These are phyloP conservation scores for Malbranchea cinnamomea DNA, from an alignment of 2,329 filamentous ascomycete genomes.

Conservation along the genomic window DNA sequence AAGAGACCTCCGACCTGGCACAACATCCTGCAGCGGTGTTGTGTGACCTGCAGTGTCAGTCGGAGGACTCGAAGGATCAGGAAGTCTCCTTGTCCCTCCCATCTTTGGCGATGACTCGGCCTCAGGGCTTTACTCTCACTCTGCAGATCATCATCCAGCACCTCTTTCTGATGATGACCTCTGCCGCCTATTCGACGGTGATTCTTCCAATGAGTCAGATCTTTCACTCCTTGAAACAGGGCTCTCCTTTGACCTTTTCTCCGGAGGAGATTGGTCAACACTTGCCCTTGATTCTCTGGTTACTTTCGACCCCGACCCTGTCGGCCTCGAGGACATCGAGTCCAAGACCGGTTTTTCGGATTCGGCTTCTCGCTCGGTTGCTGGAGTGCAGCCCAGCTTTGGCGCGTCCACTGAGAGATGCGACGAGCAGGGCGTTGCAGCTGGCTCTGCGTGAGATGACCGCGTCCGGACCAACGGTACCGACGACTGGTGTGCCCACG, in stretches of 20 bases:
- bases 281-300: conserved; percentile 40
- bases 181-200: conserved; percentile 44
- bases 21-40: conserved; percentile 99
- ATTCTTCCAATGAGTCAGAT: conserved; percentile 56
- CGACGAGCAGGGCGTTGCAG: conserved; percentile 39
- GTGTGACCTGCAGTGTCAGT: conserved; percentile 99
- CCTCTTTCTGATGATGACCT: conserved; percentile 56
- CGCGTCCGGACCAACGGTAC: conserved; percentile 20
- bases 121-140: conserved; percentile 28
- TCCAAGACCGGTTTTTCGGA: conserved; percentile 34
- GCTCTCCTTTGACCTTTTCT: conserved; percentile 56
- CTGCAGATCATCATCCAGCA: conserved; percentile 47
- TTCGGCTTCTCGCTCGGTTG: conserved; percentile 35
- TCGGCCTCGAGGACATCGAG: conserved; percentile 28
- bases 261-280: conserved; percentile 33
- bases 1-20: conserved; percentile 73
- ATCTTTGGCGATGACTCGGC: conserved; percentile 28
- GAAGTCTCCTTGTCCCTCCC: conserved; percentile 28
- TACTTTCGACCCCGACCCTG: conserved; percentile 38
- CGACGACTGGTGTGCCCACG: conserved; percentile 18
- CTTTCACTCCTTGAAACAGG: conserved; percentile 60
- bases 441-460: conserved; percentile 31
- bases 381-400: conserved; percentile 39
- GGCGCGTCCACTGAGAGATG: conserved; percentile 39
- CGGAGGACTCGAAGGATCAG: conserved; percentile 44